Evolutionary conservation across 2,329 filamentous ascomycete species (phyloP), one percentile per base, ranked within the genome.

Genomic region (Cadophora luteo-olivacea): DNA sequence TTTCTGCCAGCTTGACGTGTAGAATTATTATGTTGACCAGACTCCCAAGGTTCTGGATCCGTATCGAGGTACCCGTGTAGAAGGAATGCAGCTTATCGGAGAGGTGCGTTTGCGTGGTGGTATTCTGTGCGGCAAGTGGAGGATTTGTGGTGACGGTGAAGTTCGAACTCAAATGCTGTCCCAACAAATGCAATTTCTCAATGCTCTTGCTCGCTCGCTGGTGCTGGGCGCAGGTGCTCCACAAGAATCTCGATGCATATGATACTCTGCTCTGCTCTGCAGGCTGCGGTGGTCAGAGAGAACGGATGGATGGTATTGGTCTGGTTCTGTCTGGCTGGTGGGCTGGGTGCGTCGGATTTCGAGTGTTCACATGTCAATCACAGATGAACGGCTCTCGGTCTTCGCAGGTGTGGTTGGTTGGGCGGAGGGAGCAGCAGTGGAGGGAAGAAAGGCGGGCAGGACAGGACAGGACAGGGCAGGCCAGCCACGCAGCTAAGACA

Each of bases 301-400:
- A n/a, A n/a, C n/a, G n/a, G n/a, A 36, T 41, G 57, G 38, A 25
- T 25, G 22, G 48, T 36, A 41, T 51, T 52, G 63, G 54, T 51
- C 24, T 24, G 36, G 52, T 58, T 4, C 9, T 45, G n/a, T 45
- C 45, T 41, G 25, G 51, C 33, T 65, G 63, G 25, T 58, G 55
- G 51, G 33, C 45, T 49, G 45, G 45, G 24, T 12, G 12, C 12
- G 49, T 51, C 36, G 49, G 29, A 25, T 61, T 62, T 33, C 55
- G 62, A 19, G 32, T 61, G 64, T 68, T 70, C 66, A 70, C 68
- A 70, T 70, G 68, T 61, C 66, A 69, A 62, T 45, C 24, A 29
- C 32, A 63, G n/a, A n/a, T 24, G n/a, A 1, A 54, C 32, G 45
- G 60, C 61, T 52, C 45, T 63, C 61, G 58, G 58, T 58, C 55